Evolutionary conservation across 768 basidiomycete genomes (phyloP).

Genomic region (Auricularia heimuer): DNA sequence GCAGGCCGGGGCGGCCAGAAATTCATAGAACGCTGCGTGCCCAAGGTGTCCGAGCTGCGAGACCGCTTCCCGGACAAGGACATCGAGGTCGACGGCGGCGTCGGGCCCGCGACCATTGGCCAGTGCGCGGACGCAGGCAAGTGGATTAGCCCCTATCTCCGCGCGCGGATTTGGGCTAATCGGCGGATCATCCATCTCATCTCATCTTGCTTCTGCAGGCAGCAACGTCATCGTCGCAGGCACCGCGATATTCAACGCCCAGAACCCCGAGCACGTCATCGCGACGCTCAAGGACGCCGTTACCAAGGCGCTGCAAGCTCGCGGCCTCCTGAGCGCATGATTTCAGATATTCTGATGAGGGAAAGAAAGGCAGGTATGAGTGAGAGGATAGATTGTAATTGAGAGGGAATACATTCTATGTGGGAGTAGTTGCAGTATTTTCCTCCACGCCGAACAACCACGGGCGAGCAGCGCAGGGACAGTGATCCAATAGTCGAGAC

Average conservation of each 20-base stretch:
- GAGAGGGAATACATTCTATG: neutral
- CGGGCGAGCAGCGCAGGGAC: neutral
- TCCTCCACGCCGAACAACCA: neutral
- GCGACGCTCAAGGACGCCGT: constrained; percentile 58
- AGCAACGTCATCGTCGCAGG: constrained; percentile 98
- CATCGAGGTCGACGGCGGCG: constrained; percentile 97
- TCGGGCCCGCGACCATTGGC: constrained; percentile 83
- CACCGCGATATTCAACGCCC: constrained; percentile 83
- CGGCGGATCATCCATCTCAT: neutral
- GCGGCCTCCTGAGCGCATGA: constrained; percentile 15
- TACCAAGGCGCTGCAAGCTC: constrained; percentile 49
- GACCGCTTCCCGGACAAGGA: constrained; percentile 86
- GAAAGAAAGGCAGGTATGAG: neutral
- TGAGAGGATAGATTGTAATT: neutral
- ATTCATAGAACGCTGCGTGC: constrained; percentile 85
- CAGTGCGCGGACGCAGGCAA: constrained; percentile 83
- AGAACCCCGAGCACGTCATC: constrained; percentile 74
- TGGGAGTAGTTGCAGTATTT: neutral
- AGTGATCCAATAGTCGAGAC: neutral
- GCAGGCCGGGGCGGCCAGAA: constrained; percentile 91
- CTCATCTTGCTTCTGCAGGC: constrained; percentile 35
- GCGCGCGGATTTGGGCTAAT: neutral
- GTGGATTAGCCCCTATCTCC: constrained; percentile 9
- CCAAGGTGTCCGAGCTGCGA: constrained; percentile 87
- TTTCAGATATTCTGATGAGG: neutral